Evolutionary conservation across 495 filamentous ascomycete species (phyloP), one percentile per base, ranked within the genome.

Genomic region (Pseudomonodictys pantanalensis): DNA sequence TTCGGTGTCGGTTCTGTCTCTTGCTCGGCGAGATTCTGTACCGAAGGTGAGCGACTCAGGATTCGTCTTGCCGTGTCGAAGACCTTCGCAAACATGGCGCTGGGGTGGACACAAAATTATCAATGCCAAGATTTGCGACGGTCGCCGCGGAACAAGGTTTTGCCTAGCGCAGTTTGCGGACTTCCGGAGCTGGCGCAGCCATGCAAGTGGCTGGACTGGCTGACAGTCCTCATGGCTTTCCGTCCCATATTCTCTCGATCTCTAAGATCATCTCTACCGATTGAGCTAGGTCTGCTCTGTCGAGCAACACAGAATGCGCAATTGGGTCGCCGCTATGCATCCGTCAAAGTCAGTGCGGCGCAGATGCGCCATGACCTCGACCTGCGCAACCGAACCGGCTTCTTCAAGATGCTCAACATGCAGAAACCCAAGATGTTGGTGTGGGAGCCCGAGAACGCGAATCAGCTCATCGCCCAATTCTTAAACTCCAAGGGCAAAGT

Each of bases 1-100:
- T 6, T 53, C 17, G 51, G 24, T 26, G 30, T 56, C 6, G 49
- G 15, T 45, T 55, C 35, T 25, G 15, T 20, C 15, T 22, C 22
- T 28, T 50, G 45, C 24, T 18, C 24, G 6, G 64, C 28, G 20
- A 3, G n/a, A 53, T 28, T 18, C 39, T 62, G 58, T 11, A 17
- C 44, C 2, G 64, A 67, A 1, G 59, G 59, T 20, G 58, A 63
- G 11, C 55, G 59, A 49, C 54, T 63, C 3, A 67, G 44, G 22
- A 63, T 49, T 44, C 55, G 47, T 35, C 39, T 32, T 26, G 64
- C 59, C 9, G 44, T 42, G 56, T 54, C 48, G 54, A 56, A 48
- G 18, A 60, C 41, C 30, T 50, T 30, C 22, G 55, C 39, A 23
- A 67, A 63, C 64, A 67, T 67, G 59, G 28, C 41, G 30, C 17